Conservation (phyloP, 805 yeast genomes). For the Candida takata region DNA sequence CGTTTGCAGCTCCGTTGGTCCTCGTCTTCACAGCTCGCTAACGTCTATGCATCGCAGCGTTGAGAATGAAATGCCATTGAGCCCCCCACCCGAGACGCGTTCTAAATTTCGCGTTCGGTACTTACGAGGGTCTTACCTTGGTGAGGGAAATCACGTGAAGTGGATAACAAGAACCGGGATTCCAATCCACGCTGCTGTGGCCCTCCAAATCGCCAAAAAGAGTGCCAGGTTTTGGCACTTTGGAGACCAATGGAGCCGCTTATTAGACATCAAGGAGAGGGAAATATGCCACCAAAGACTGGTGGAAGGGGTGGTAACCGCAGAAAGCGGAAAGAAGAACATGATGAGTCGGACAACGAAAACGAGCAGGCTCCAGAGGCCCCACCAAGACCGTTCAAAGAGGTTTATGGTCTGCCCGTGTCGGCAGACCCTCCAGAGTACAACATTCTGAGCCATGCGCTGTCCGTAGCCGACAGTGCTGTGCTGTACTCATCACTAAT, state of each 20-base stretch:
- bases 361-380: constrained; percentile 21
- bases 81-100: no score
- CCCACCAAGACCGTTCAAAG: constrained; percentile 52
- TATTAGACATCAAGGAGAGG: no score
- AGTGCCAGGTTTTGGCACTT: no score
- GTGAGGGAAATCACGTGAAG: not conserved
- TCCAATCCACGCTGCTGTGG: not conserved
- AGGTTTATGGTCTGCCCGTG: constrained; percentile 54
- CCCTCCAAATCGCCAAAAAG: not conserved
- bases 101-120: not conserved
- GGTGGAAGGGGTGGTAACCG: constrained; percentile 11
- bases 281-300: constrained; percentile 21
- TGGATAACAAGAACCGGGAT: no score
- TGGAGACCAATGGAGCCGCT: no score
- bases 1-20: no score
- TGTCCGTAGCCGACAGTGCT: constrained; percentile 66
- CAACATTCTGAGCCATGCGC: constrained; percentile 53
- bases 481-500: constrained; percentile 65
- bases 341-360: constrained; percentile 21
- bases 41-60: no score
- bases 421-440: constrained; percentile 59
- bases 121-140: no score
- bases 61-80: no score
- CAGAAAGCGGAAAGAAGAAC: constrained; percentile 12
- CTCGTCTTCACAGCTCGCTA: no score